Evolutionary conservation across 2,329 filamentous ascomycete species (phyloP).

Genomic region (Sclerotinia sclerotiorum): DNA sequence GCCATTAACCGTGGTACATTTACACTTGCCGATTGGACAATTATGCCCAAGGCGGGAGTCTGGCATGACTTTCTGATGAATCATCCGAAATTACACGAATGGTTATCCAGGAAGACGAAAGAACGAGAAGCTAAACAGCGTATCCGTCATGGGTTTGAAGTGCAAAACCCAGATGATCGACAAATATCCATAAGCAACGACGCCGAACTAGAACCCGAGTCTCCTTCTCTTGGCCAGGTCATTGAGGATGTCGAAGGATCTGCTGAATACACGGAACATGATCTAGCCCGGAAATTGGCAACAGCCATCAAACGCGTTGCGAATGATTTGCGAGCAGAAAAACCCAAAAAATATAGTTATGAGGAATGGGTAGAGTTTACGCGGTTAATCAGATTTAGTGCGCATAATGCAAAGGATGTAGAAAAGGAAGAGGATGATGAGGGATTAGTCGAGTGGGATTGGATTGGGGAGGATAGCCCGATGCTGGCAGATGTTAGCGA

Average conservation of each 20-base stretch:
- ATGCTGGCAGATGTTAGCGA: slow-evolving; percentile 63
- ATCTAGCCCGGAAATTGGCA: slow-evolving; percentile 56
- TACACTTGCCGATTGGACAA: slow-evolving; percentile 61
- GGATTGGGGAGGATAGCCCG: slow-evolving; percentile 68
- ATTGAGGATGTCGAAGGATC: slow-evolving; percentile 43
- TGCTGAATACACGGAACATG: slow-evolving; percentile 43
- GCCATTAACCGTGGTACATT: slow-evolving; percentile 63
- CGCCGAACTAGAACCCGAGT: slow-evolving; percentile 16
- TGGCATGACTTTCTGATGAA: slow-evolving; percentile 52
- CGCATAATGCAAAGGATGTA: slow-evolving; percentile 38
- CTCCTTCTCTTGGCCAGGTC: neutral
- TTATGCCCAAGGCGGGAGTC: slow-evolving; percentile 61
- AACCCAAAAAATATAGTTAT: slow-evolving; percentile 58
- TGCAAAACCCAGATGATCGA: slow-evolving; percentile 41
- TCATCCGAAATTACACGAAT: slow-evolving; percentile 46
- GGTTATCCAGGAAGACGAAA: slow-evolving; percentile 43
- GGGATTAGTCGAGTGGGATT: slow-evolving; percentile 66
- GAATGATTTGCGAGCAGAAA: slow-evolving; percentile 50
- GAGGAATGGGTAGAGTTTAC: slow-evolving; percentile 70
- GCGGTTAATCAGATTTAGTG: slow-evolving; percentile 58
- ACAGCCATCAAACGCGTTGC: slow-evolving; percentile 56
- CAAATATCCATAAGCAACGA: slow-evolving; percentile 12
- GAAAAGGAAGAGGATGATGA: slow-evolving; percentile 54
- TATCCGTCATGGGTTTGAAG: slow-evolving; percentile 40
- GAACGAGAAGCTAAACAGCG: slow-evolving; percentile 47